Evolutionary conservation across 2,329 filamentous ascomycete genomes (phyloP), one percentile per base, ranked within the genome.

Genomic region (Tolypocladium inflatum): DNA sequence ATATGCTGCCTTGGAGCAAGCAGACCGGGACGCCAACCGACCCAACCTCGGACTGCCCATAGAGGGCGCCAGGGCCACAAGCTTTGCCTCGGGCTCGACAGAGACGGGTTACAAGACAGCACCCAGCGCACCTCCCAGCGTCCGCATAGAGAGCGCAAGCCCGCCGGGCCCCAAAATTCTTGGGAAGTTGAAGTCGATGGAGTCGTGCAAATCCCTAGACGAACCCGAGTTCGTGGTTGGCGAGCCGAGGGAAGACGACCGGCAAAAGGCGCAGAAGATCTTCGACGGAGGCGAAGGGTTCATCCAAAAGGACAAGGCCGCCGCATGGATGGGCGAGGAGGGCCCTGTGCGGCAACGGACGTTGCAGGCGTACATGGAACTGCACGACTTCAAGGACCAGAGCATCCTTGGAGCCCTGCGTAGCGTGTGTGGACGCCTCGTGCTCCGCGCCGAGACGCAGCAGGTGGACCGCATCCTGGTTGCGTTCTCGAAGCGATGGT

Each of bases 391-490:
- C 76, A 78, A 83, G 9, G 87, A 88, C 65, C 80, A 89, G 67
- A 96, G 90, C 70, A 87, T 97, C 54, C 80, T 97, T 19, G 79
- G 81, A 42, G 85, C 90, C 9, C 79, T 97, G 62, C 86, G 94
- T 33, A 83, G 87, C 60, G 80, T 99, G 33, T 99, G 94, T 71
- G 83, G 83, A 56, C 87, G 90, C 38, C 79, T 97, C 30, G 80
- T 94, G 5, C 79, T 99, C 58, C 89, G 90, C 64, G 94, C 90
- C 45, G 94, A 99, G 74, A 96, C 92, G 3, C 94, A 99, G 73
- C 93, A 99, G 72, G 90, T 99, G 23, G 94, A 99, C 70, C 88
- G 94, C 39, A 93, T 99, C 59, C 76, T 99, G 62, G 90, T 95
- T 66, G 88, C 89, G 23, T 93, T 97, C 66, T 90, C 94, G 3